phyloP scores from a whole-genome alignment of 164 flowering plant genomes.

The Tinospora cordifolia region DNA sequence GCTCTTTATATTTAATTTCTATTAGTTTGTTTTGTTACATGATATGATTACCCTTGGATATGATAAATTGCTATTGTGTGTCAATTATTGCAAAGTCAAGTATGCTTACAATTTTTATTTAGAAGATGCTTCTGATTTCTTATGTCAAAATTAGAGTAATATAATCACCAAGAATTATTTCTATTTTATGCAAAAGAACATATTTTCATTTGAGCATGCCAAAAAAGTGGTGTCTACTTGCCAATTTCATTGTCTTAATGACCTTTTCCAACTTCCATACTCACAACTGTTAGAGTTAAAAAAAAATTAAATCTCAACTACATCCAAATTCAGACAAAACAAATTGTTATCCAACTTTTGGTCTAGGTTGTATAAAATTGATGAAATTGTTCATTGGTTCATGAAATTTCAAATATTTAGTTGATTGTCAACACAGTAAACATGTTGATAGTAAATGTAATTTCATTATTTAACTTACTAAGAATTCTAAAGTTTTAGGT shows the following conservation, averaged over 20 bases:
- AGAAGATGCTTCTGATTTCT: too few species aligned
- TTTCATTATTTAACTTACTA: background rate
- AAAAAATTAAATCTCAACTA: too few species aligned
- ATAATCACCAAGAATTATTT: too few species aligned
- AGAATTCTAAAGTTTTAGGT: slow-evolving; percentile 34
- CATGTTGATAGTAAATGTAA: background rate
- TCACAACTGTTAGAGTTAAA: too few species aligned
- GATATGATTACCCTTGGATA: background rate
- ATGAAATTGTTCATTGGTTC: background rate
- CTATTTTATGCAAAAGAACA: too few species aligned
- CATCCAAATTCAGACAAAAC: too few species aligned
- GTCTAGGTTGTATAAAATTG: background rate
- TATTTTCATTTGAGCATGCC: too few species aligned
- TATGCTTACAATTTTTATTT: background rate
- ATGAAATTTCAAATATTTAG: too few species aligned
- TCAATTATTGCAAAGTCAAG: background rate
- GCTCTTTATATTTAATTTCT: background rate
- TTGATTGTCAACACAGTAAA: background rate
- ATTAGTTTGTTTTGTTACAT: background rate
- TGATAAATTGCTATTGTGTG: background rate
- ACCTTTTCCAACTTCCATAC: background rate
- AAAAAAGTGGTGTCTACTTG: background rate
- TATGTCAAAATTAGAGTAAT: too few species aligned
- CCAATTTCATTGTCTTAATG: background rate
- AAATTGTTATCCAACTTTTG: background rate